These are phyloP conservation scores for Trametes coccinea DNA, from an alignment of 768 basidiomycete species.

Conservation along the genomic window DNA sequence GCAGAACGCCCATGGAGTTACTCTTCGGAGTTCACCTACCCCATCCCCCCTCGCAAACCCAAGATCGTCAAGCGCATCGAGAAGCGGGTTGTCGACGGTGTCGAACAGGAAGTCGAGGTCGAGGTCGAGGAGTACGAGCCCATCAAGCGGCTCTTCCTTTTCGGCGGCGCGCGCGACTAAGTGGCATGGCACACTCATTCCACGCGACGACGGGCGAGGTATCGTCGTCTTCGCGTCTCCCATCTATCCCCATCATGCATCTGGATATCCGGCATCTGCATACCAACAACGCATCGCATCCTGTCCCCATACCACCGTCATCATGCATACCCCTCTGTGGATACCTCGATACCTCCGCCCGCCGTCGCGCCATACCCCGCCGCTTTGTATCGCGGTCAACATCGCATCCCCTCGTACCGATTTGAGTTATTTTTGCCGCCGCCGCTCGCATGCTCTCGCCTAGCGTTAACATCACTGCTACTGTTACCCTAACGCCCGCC, in stretches of 20 bases:
- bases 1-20: constrained; percentile 76
- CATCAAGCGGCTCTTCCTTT: constrained; percentile 69
- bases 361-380: constrained; percentile 17
- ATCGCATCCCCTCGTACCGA: constrained; percentile 5
- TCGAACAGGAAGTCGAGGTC: constrained; percentile 52
- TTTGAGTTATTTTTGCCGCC: constrained; percentile 16
- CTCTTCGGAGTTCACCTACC: constrained; percentile 65
- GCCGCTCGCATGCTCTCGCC: constrained; percentile 8
- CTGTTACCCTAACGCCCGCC: constrained; percentile 7
- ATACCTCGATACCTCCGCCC: constrained; percentile 22
- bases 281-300: not conserved
- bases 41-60: constrained; percentile 56
- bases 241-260: not conserved
- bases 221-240: constrained; percentile 12
- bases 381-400: not conserved
- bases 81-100: constrained; percentile 48
- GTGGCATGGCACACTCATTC: constrained; percentile 1
- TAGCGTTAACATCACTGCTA: constrained; percentile 7
- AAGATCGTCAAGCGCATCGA: constrained; percentile 54
- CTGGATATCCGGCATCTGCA: constrained; percentile 10
- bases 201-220: constrained; percentile 12
- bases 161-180: constrained; percentile 47
- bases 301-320: constrained; percentile 8
- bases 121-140: constrained; percentile 56
- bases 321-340: constrained; percentile 14